phyloP scores from a whole-genome alignment of 768 basidiomycete genomes.

The Boletus rubescentipes region DNA sequence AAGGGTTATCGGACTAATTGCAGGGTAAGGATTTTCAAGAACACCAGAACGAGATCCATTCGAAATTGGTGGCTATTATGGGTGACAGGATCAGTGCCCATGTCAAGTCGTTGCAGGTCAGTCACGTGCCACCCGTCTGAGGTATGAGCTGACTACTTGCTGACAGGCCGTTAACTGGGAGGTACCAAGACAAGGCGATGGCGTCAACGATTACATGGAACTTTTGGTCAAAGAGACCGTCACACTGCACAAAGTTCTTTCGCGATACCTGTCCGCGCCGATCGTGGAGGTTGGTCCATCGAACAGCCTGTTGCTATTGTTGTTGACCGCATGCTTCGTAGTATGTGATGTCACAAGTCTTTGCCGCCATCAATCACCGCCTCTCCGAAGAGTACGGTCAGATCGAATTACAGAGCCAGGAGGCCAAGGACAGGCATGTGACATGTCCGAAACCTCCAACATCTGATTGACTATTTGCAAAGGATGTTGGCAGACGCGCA shows the following conservation, averaged over 20 bases:
- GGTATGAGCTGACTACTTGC: slow-evolving; percentile 2
- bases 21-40: slow-evolving; percentile 86
- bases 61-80: slow-evolving; percentile 98
- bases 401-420: slow-evolving; percentile 78
- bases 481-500: slow-evolving; percentile 81
- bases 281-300: slow-evolving; percentile 70
- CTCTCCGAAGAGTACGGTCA: slow-evolving; percentile 82
- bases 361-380: slow-evolving; percentile 89
- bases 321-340: slow-evolving; percentile 33
- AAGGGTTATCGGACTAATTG: slow-evolving; percentile 3
- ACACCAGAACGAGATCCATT: slow-evolving; percentile 98
- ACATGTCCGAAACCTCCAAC: slow-evolving; percentile 2
- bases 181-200: slow-evolving; percentile 54
- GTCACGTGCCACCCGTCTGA: slow-evolving; percentile 15
- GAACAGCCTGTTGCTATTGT: slow-evolving; percentile 8
- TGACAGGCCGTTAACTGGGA: slow-evolving; percentile 78
- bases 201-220: slow-evolving; percentile 88
- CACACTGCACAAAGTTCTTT: slow-evolving; percentile 92
- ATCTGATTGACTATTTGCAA: slow-evolving; percentile 20
- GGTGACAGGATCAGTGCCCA: slow-evolving; percentile 88
- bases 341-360: slow-evolving; percentile 94
- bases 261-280: slow-evolving; percentile 76
- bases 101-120: slow-evolving; percentile 77
- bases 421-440: slow-evolving; percentile 79
- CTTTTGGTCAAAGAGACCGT: slow-evolving; percentile 92